Evolutionary conservation across 257 asterid genomes (phyloP), one percentile per base, ranked within the genome.

Genomic region (Leptodermis oblonga): DNA sequence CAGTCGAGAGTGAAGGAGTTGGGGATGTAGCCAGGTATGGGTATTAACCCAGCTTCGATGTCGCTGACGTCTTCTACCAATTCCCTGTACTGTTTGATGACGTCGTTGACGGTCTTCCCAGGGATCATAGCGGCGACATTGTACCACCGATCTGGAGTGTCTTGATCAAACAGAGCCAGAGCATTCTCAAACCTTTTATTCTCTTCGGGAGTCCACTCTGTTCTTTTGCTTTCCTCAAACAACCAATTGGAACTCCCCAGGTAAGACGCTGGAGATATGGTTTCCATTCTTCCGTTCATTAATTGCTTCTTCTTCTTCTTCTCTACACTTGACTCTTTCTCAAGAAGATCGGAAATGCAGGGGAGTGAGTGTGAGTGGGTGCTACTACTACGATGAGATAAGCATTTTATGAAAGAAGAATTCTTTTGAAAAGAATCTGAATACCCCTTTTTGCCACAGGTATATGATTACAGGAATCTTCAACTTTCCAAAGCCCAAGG

Each of bases 71-170:
- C 97, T 9, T 85, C 95, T 0, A 85, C 90, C 77, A 90, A 65
- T 60, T 90, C 91, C 15, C 75, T 75, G 22, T 90, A 90, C 65
- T 87, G 96, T 61, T 78, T 87, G 63, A 88, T 83, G 65, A 91
- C 96, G 65, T 91, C 97, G 6, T 34, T 63, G 30, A 84, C 88
- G 0, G 92, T 84, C 71, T 91, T 91, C 0, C 95, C 97, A 0
- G 97, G 97, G 60, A 91, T 82, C 89, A 87, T 76, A 2, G 92
- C 77, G 0, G 97, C 96, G 56, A 91, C 96, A 76, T 88, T 88
- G 72, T 73, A 73, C 97, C 97, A 91, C 60, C 97, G 81, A 53
- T 91, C 96, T 0, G 97, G 97, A 5, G 97, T 88, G 15, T 91
- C 96, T 67, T 79, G 81, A 34, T 91, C 97, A 58, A 82, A 88